A percentile compares a stretch with the other conserved stretches of the same genome.
Evolutionary conservation across 2,329 filamentous ascomycete species (phyloP).

Genomic region (Elsinoe australis): DNA sequence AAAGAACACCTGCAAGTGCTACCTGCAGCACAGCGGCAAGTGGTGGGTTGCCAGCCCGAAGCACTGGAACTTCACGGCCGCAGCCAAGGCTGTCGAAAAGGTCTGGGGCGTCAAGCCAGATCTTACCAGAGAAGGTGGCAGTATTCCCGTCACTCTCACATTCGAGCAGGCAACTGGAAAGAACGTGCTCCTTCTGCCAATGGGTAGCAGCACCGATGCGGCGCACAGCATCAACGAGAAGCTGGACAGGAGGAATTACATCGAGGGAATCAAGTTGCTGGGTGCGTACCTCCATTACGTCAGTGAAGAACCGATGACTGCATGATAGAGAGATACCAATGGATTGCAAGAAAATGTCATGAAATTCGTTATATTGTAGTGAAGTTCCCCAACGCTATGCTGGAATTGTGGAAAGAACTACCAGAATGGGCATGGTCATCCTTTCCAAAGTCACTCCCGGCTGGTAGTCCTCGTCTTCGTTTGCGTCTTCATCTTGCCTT

Average conservation of each 20-base stretch:
- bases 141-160: conserved; percentile 91
- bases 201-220: conserved; percentile 94
- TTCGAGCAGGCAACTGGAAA: conserved; percentile 98
- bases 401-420: not conserved
- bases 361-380: conserved; percentile 9
- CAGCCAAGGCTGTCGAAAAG: conserved; percentile 88
- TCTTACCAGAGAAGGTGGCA: conserved; percentile 91
- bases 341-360: not conserved
- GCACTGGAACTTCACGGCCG: conserved; percentile 97
- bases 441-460: no score
- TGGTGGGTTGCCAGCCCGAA: conserved; percentile 98
- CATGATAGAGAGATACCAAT: not conserved
- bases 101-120: conserved; percentile 93
- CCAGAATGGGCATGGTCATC: not conserved
- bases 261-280: conserved; percentile 92
- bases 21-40: conserved; percentile 82
- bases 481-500: not conserved
- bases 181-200: conserved; percentile 90
- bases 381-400: conserved; percentile 1
- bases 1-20: conserved; percentile 84
- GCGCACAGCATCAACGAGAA: conserved; percentile 99
- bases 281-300: conserved; percentile 95
- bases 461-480: no score
- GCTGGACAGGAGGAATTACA: conserved; percentile 93
- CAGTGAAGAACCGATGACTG: conserved; percentile 68